Base-by-base conservation (phyloP, 306 rosid genomes). In the Sphenostylis stenocarpa region DNA sequence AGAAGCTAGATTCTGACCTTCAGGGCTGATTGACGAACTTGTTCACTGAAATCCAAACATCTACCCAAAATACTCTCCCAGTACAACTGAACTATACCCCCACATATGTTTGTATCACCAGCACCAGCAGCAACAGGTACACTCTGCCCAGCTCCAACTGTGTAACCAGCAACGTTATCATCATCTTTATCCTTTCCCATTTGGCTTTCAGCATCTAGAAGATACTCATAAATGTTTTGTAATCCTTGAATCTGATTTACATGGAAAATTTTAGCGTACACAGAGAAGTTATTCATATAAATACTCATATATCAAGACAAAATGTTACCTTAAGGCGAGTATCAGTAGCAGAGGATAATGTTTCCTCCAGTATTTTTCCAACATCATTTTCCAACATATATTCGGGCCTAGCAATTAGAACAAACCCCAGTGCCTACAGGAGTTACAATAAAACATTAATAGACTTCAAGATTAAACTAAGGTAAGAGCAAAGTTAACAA, bases 111-210 rank as follows among this genome's bases (percentile, higher is more conserved):
- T 62, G 99, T 95, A 87, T 95, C 99, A 67, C 99, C 99, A 2
- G 99, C 99, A 67, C 99, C 99, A 0, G 97, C 97, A 88, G 99
- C 99, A 84, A 92, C 99, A 49, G 99, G 96, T 55, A 95, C 99
- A 75, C 77, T 85, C 62, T 88, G 84, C 73, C 86, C 90, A 48
- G 87, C 91, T 83, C 89, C 93, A 31, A 77, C 87, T 48, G 93
- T 53, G 79, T 55, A 73, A 44, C 83, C 67, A 61, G 83, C 82
- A 65, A 58, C 84, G 63, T 81, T 81, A 39, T 85, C 82, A 81
- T 82, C 66, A 45, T 84, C 70, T 52, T 83, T 77, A 65, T 85
- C 97, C 62, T 85, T 74, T 83, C 82, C 97, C 97, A 95, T 78
- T 87, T 89, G 86, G 88, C 89, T 84, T 86, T 95, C 99, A 75